phyloP scores from a whole-genome alignment of 2,329 filamentous ascomycete species.

The Monilinia fructicola region DNA sequence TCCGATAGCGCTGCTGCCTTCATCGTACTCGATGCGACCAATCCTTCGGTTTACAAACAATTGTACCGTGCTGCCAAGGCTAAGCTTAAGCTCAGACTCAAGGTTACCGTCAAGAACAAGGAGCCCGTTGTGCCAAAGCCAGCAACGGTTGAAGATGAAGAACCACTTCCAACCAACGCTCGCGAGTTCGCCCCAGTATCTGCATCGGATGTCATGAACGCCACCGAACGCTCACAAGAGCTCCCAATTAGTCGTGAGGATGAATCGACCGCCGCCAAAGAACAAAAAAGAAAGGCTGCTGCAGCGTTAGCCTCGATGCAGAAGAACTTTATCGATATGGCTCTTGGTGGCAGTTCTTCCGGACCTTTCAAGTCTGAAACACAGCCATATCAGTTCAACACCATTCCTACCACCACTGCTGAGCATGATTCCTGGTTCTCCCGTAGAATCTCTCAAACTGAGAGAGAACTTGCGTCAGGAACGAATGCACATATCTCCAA shows the following conservation, averaged over 20 bases:
- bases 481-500: background rate
- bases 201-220: background rate
- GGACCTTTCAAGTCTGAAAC: constrained; percentile 28
- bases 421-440: background rate
- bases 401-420: background rate
- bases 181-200: constrained; percentile 7
- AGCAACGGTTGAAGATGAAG: constrained; percentile 53
- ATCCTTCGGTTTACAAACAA: constrained; percentile 89
- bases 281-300: background rate
- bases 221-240: too few relatives aligned
- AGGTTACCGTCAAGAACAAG: constrained; percentile 55
- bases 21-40: constrained; percentile 74
- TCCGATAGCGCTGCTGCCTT: constrained; percentile 87
- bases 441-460: background rate
- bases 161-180: constrained; percentile 33
- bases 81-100: constrained; percentile 94
- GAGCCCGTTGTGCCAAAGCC: constrained; percentile 38
- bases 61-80: constrained; percentile 95
- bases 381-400: background rate
- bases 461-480: background rate
- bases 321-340: constrained; percentile 34
- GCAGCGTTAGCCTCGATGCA: constrained; percentile 36
- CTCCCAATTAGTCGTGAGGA: background rate
- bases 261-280: background rate
- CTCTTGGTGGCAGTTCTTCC: constrained; percentile 22